Conservation (phyloP, 805 yeast genomes). For the Wickerhamiella siamensis region DNA sequence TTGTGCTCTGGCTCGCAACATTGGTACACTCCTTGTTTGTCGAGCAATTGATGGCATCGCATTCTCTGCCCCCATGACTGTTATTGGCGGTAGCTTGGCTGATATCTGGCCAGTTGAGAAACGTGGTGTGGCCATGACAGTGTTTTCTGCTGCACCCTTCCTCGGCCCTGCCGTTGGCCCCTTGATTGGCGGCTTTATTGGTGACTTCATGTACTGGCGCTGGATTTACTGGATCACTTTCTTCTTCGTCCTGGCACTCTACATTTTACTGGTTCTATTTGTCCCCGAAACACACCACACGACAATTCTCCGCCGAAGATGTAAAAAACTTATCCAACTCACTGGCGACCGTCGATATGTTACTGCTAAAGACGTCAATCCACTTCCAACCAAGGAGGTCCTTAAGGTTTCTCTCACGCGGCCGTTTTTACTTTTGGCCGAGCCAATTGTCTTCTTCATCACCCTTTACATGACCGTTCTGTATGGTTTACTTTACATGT, state of each 20-base stretch:
- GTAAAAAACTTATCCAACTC: conserved; percentile 35
- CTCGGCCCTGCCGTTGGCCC: conserved; percentile 62
- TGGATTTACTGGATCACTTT: conserved; percentile 58
- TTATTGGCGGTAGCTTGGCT: conserved; percentile 65
- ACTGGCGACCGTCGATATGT: conserved; percentile 35
- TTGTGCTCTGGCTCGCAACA: conserved; percentile 42
- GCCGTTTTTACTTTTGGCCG: conserved; percentile 50
- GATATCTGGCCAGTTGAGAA: conserved; percentile 50
- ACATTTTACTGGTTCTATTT: conserved; percentile 31
- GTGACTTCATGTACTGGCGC: conserved; percentile 48
- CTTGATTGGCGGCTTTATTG: conserved; percentile 42
- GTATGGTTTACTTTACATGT: conserved; percentile 42
- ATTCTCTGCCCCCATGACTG: conserved; percentile 60
- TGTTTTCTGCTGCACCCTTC: conserved; percentile 44
- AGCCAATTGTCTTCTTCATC: conserved; percentile 34
- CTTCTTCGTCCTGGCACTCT: conserved; percentile 46
- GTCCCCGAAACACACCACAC: conserved; percentile 57
- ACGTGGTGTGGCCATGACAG: conserved; percentile 56
- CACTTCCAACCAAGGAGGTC: conserved; percentile 51
- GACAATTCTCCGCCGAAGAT: conserved; percentile 36
- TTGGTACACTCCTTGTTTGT: conserved; percentile 48
- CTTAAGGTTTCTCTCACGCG: conserved; percentile 53
- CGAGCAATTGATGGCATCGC: conserved; percentile 58
- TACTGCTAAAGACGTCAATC: conserved; percentile 59
- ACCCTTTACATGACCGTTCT: conserved; percentile 35